Evolutionary conservation across 306 rosid species (phyloP).

Genomic region (Albizia julibrissin): DNA sequence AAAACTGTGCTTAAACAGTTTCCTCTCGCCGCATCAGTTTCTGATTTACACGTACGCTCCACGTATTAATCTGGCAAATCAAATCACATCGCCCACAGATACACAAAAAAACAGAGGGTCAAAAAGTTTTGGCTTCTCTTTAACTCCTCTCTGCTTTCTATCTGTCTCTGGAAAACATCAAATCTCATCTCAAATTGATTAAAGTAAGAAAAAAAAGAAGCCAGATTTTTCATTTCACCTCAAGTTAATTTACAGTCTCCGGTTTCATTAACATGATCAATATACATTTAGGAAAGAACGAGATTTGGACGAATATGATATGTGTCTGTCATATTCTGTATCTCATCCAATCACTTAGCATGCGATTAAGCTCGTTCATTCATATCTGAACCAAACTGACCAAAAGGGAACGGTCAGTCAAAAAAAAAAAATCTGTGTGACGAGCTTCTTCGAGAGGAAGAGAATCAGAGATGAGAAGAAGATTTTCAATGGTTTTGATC

Average conservation of each 20-base stretch:
- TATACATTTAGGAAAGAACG: not conserved
- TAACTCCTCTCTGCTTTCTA: no score
- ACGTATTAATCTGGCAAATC: slow-evolving; percentile 10
- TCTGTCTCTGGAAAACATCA: not conserved
- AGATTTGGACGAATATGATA: not conserved
- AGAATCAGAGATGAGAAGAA: not conserved
- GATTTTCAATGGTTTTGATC: slow-evolving; percentile 43
- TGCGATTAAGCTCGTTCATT: not conserved
- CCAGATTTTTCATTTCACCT: slow-evolving; percentile 49
- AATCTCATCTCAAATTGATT: not conserved
- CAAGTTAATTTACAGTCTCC: slow-evolving; percentile 46
- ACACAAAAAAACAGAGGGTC: not conserved
- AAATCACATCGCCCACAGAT: slow-evolving; percentile 8
- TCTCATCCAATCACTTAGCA: slow-evolving; percentile 29
- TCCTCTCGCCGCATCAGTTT: slow-evolving; percentile 59
- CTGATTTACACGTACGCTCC: slow-evolving; percentile 42
- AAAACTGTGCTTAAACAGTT: not conserved
- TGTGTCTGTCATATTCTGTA: not conserved
- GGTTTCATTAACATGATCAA: not conserved
- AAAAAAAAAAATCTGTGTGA: not conserved
- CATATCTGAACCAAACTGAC: slow-evolving; percentile 4
- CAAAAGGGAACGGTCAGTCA: not conserved
- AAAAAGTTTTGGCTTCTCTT: slow-evolving; percentile 10
- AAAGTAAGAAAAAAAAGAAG: not conserved
- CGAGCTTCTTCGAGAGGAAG: slow-evolving; percentile 17